phyloP scores from a whole-genome alignment of 148 eudicot genomes.

The Spergularia marina region DNA sequence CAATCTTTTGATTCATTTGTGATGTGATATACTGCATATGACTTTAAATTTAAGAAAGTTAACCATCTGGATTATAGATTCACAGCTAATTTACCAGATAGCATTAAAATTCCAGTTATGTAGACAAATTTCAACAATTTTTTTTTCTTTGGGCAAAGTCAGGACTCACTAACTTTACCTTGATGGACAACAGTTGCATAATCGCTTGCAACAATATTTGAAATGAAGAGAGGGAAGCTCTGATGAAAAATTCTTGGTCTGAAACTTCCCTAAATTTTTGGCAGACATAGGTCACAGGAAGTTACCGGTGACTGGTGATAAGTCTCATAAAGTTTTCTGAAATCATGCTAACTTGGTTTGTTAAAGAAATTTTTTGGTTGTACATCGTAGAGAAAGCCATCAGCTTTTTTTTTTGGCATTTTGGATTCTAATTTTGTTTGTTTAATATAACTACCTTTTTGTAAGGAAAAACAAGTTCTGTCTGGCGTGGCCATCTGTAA shows the following conservation, averaged over 20 bases:
- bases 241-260: not conserved
- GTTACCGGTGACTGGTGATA: too few species aligned
- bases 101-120: not conserved
- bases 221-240: not conserved
- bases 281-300: not conserved
- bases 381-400: not conserved
- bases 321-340: too few species aligned
- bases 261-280: not conserved
- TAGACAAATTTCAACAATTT: too few species aligned
- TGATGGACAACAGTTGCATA: not conserved
- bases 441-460: not conserved
- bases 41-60: not conserved
- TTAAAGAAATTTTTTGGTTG: too few species aligned
- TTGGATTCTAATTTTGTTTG: not conserved
- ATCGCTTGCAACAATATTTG: too few species aligned
- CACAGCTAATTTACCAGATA: too few species aligned
- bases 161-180: not conserved
- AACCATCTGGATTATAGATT: not conserved
- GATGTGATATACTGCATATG: not conserved
- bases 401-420: not conserved
- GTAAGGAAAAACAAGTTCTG: not conserved
- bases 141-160: not conserved
- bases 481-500: not conserved
- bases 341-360: too few species aligned
- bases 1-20: conserved; percentile 4